Evolutionary conservation across 176 grass and related monocot genomes (phyloP).

Genomic region (Melocanna baccifera): DNA sequence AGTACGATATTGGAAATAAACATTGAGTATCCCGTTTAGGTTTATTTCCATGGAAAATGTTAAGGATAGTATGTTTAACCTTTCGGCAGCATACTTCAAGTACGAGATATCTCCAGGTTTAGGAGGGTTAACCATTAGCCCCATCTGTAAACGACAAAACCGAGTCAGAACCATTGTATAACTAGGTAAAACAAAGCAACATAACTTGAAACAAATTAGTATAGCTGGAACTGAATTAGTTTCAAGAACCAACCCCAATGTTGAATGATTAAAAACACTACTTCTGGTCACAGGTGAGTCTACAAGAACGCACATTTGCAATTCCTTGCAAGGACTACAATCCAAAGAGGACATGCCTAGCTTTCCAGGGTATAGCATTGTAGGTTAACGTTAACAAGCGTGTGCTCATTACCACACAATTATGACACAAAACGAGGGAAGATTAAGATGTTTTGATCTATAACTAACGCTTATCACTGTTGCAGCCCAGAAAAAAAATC

Average conservation of each 20-base stretch:
- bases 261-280: not conserved
- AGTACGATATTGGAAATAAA: not conserved
- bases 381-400: not conserved
- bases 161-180: slow-evolving; percentile 14
- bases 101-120: slow-evolving; percentile 98
- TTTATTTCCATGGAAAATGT: slow-evolving; percentile 1
- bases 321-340: not conserved
- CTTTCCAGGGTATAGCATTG: not conserved
- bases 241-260: not conserved
- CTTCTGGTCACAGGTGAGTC: not conserved
- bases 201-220: not conserved
- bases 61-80: slow-evolving; percentile 40
- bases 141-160: slow-evolving; percentile 59
- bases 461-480: not conserved
- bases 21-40: not conserved
- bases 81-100: slow-evolving; percentile 73
- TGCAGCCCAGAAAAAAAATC: not conserved
- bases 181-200: slow-evolving; percentile 8
- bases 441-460: not conserved
- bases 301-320: too few relatives aligned
- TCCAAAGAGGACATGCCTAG: not conserved
- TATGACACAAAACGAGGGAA: not conserved
- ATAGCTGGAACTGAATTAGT: not conserved
- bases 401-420: not conserved
- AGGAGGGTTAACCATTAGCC: slow-evolving; percentile 92